Percentiles rank a stretch among this genome's conserved stretches.
Conservation (phyloP, 495 filamentous ascomycete species). For the Filosporella fistucella region DNA sequence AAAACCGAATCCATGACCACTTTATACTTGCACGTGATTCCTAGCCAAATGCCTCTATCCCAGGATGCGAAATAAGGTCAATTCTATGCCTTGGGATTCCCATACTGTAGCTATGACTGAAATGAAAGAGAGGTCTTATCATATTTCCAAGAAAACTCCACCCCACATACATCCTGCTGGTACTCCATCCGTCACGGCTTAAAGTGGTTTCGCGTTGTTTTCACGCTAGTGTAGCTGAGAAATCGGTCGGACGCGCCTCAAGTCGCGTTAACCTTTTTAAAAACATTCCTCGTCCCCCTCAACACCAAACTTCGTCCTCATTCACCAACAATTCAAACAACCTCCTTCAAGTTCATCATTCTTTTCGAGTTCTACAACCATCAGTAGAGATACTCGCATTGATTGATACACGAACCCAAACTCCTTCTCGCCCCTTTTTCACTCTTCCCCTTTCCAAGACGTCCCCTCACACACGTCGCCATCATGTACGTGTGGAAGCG, state of each 20-base stretch:
- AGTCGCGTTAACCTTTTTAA: slow-evolving; percentile 16
- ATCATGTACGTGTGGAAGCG: slow-evolving; percentile 57
- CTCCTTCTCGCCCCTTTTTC: slow-evolving; percentile 1
- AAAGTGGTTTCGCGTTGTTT: slow-evolving; percentile 25
- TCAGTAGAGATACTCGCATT: slow-evolving; percentile 3
- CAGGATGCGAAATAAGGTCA: no score
- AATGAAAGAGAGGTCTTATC: no score
- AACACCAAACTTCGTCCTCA: slow-evolving; percentile 6
- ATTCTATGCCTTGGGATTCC: no score
- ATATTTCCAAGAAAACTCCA: no score
- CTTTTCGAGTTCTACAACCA: slow-evolving; percentile 14
- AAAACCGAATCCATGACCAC: no score
- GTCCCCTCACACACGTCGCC: slow-evolving; percentile 15
- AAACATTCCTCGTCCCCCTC: slow-evolving; percentile 16
- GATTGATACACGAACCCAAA: slow-evolving; percentile 2
- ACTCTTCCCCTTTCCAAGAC: slow-evolving; percentile 2
- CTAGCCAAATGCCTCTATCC: no score
- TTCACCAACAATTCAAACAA: slow-evolving; percentile 13
- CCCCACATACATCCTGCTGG: no score
- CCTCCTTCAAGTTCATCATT: slow-evolving; percentile 3
- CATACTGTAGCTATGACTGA: no score
- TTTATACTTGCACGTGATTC: no score
- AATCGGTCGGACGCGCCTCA: slow-evolving; percentile 10
- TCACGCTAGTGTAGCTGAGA: slow-evolving; percentile 14
- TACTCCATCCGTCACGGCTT: slow-evolving; percentile 6